Base-by-base conservation (phyloP, 441 rosid genomes). In the Rhodomyrtus psidioides region DNA sequence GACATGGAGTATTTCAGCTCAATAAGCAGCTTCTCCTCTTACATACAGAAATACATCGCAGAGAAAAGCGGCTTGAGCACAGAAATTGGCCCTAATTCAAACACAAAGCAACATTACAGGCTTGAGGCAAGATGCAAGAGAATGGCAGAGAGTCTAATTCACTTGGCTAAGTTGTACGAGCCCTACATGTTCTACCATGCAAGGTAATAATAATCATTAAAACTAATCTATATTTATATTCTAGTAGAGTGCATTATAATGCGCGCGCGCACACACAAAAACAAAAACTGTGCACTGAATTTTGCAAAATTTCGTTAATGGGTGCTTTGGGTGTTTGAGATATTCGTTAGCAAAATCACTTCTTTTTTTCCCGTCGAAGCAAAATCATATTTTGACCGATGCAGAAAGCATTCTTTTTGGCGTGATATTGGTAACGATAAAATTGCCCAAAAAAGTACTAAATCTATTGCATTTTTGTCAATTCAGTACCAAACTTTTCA, bases 121-220 rank as follows among this genome's bases (percentile, higher is more conserved):
- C 83, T 56, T 74, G 59, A 83, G 17, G 42, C 1, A 30, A 55
- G 34, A 49, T 76, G 79, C 53, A 56, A 83, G 79, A 75, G 55
- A 28, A 86, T 57, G 13, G 21, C 82, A 12, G 75, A 87, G 26
- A 49, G 51, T 53, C 30, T 81, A 24, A 28, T 55, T 42, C 60
- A 54, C 74, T 30, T 79, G 39, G 86, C 74, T 56, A 83, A 84
- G 81, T 17, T 62, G 44, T 89, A 85, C 53, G 56, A 87, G 84
- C 87, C 90, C 42, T 88, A 46, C 84, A 14, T 3, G 82, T 87
- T 89, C 58, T 70, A 82, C 42, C 53, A 55, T 84, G 88, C 87
- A 53, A 70, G 87, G 89, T 89, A 56, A 84, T 9, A 30, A 74
- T 9, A 30, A 75, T 13, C 75, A 34, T 62, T 28, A 84, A 27